Conservation (phyloP, 1,139 yeast genomes). For the Nakaseomyces uthaithaninus region DNA sequence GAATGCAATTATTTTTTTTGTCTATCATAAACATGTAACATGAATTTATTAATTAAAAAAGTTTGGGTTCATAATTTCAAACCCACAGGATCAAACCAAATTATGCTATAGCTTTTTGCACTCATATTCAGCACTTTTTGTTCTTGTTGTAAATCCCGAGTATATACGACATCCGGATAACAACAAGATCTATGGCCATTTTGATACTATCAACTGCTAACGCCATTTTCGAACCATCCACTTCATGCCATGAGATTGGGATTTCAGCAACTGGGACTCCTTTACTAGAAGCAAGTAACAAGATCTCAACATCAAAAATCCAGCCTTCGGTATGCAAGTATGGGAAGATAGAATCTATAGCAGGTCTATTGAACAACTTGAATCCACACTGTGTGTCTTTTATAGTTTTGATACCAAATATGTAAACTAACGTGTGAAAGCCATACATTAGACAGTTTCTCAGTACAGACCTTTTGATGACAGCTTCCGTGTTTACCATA, state of each 20-base stretch:
- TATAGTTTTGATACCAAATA: conserved; percentile 81
- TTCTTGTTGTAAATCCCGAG: conserved; percentile 64
- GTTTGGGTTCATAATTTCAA: too few relatives aligned
- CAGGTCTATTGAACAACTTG: conserved; percentile 71
- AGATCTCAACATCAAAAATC: conserved; percentile 93
- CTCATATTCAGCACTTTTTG: conserved; percentile 10
- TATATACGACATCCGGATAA: conserved; percentile 80
- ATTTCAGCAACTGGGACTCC: conserved; percentile 61
- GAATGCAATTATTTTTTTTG: neutral
- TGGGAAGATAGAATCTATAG: conserved; percentile 66
- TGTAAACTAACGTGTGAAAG: conserved; percentile 71
- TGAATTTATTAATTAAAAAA: too few relatives aligned
- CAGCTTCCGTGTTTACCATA: conserved; percentile 94
- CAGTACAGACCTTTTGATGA: conserved; percentile 80
- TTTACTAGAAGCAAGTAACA: conserved; percentile 71
- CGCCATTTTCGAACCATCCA: conserved; percentile 88
- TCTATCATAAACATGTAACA: neutral
- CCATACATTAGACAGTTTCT: conserved; percentile 92
- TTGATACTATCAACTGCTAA: conserved; percentile 81
- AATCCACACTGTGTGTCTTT: conserved; percentile 97
- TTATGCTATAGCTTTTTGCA: conserved; percentile 2
- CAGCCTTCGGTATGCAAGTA: conserved; percentile 94
- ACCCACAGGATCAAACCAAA: neutral
- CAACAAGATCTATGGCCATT: conserved; percentile 94
- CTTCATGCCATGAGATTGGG: conserved; percentile 94